Conservation (phyloP, 2,329 filamentous ascomycete genomes). For the Fusarium udum region DNA sequence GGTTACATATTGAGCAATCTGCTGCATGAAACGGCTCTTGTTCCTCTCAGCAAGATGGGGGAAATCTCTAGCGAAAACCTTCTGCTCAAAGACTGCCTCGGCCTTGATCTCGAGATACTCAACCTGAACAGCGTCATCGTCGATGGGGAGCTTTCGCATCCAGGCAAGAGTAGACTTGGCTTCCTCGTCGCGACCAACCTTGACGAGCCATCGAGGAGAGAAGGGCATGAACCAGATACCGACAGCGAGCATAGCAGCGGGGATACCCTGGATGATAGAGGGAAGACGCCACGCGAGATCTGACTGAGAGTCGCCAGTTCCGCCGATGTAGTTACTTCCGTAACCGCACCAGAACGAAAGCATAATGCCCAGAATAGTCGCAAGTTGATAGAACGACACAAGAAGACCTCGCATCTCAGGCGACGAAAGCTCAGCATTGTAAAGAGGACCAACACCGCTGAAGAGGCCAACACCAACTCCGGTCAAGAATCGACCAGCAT, state of each 20-base stretch:
- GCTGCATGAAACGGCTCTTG: constrained; percentile 53
- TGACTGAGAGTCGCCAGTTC: constrained; percentile 54
- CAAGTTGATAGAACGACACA: constrained; percentile 71
- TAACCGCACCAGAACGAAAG: constrained; percentile 60
- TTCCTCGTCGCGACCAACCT: constrained; percentile 75
- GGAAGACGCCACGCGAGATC: constrained; percentile 57
- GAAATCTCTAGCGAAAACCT: constrained; percentile 69
- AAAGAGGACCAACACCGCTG: constrained; percentile 56
- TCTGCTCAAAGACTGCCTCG: constrained; percentile 79
- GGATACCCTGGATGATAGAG: constrained; percentile 56
- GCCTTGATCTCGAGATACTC: constrained; percentile 88
- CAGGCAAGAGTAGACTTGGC: constrained; percentile 49
- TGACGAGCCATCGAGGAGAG: constrained; percentile 78
- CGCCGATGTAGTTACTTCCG: constrained; percentile 58
- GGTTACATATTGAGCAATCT: constrained; percentile 60
- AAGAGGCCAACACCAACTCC: constrained; percentile 60
- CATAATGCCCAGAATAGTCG: constrained; percentile 53
- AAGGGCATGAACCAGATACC: constrained; percentile 85
- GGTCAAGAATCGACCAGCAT: constrained; percentile 60
- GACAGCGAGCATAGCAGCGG: constrained; percentile 64
- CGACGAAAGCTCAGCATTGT: constrained; percentile 63
- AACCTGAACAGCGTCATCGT: constrained; percentile 74
- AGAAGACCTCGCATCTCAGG: constrained; percentile 74
- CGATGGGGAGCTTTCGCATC: constrained; percentile 48
- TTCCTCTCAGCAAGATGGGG: constrained; percentile 53